Base-by-base conservation (phyloP, 2,329 filamentous ascomycete genomes). In the Sclerotinia glacialis region DNA sequence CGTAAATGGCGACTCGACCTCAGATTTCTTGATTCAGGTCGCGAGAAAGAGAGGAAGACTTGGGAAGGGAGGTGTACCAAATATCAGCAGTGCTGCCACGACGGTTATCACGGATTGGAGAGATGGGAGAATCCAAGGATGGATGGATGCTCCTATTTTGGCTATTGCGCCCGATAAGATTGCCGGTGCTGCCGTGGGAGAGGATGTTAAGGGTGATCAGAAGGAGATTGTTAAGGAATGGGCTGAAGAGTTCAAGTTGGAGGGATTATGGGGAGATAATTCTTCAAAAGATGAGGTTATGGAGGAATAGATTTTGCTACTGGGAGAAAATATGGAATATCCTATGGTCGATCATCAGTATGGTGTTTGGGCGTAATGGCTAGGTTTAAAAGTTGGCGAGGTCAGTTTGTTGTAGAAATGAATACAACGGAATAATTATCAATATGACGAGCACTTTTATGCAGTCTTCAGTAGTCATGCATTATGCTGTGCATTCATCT, bases 71-170 rank as follows among this genome's bases (percentile, higher is more conserved):
- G 95, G 95, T 69, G 85, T 98, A 21, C 95, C 95, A 53, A 99
- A 98, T 78, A 79, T 98, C 67, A 83, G 87, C 72, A 88, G 90
- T 64, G 94, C 95, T 9, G 95, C 94, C 70, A 94, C 95, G 85
- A 90, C 92, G 0, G 93, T 99, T 66, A 87, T 99, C 67, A 95
- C 88, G n/a, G 95, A 99, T 81, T 96, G 95, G 92, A 86, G 95
- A 72, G 94, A 98, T 77, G 94, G 93, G 34, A 87, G 95, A 63
- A 96, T 99, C 73, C 92, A 96, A 79, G 93, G 93, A 67, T 97
- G 93, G 93, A 86, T 89, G 58, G 90, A 93, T 73, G 85, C 92
- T 3, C 93, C 93, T 9, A 83, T 84, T 46, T 79, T 92, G 68
- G 80, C 85, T 23, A 83, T 89, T 55, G 74, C 77, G 53, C 63